phyloP scores from a whole-genome alignment of 1,284 basidiomycete genomes.

The Cutaneotrichosporon daszewskae region DNA sequence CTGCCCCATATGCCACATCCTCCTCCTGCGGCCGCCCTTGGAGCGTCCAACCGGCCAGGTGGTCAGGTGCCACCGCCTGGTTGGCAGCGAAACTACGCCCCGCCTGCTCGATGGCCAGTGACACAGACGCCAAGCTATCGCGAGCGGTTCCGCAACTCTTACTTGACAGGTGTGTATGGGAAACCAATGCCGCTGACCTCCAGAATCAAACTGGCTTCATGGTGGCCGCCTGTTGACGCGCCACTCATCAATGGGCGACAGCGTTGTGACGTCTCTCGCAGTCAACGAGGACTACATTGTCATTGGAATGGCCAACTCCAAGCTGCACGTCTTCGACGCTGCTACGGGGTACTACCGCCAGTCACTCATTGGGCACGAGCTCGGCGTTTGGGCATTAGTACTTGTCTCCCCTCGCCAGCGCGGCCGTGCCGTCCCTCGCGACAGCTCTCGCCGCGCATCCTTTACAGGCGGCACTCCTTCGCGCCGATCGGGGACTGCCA shows the following conservation, averaged over 20 bases:
- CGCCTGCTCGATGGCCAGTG: constrained; percentile 2
- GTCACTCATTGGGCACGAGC: constrained; percentile 76
- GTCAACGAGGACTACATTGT: constrained; percentile 81
- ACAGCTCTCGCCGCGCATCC: constrained; percentile 8
- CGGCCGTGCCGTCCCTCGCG: background rate
- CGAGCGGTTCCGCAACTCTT: constrained; percentile 17
- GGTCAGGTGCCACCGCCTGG: too few species aligned
- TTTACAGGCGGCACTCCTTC: constrained; percentile 1
- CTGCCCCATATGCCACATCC: constrained; percentile 6
- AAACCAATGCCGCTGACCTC: constrained; percentile 52
- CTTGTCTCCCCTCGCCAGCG: constrained; percentile 50
- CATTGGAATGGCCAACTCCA: constrained; percentile 80
- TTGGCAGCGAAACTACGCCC: background rate
- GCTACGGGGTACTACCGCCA: constrained; percentile 69
- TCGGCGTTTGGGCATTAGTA: constrained; percentile 88
- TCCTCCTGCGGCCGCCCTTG: too few species aligned
- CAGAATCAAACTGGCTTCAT: constrained; percentile 81
- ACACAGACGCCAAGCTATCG: constrained; percentile 9
- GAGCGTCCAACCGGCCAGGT: too few species aligned
- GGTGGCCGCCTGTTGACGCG: constrained; percentile 68
- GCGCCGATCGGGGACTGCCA: too few species aligned
- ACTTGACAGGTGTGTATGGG: constrained; percentile 9
- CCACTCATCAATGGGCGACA: constrained; percentile 66
- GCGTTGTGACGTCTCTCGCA: constrained; percentile 80
- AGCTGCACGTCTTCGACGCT: constrained; percentile 82